A percentile compares a stretch with the other conserved stretches of the same genome.
phyloP scores from a whole-genome alignment of 2,329 filamentous ascomycete genomes.

The Aspergillus caelatus region DNA sequence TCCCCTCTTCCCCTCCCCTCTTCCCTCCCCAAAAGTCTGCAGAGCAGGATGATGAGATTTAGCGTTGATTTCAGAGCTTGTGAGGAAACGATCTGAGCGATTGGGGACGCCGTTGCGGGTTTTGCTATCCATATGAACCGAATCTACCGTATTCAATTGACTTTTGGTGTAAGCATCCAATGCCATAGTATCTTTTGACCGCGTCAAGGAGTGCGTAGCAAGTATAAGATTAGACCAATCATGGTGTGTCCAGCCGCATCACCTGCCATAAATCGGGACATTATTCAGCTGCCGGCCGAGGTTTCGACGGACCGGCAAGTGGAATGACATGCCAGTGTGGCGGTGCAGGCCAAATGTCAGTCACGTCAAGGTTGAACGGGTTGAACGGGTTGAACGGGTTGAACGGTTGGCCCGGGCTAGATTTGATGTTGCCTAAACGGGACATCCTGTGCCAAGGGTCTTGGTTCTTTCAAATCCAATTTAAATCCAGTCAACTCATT shows the following conservation, averaged over 20 bases:
- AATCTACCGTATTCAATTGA: neutral
- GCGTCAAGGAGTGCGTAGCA: too few relatives aligned
- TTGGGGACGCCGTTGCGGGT: conserved; percentile 2
- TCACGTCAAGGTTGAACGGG: neutral
- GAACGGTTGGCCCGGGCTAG: neutral
- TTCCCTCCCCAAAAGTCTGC: conserved; percentile 9
- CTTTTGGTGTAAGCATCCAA: neutral
- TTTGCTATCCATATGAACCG: neutral
- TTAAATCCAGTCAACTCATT: neutral
- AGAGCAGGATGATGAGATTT: conserved; percentile 15
- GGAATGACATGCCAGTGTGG: neutral
- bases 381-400: neutral
- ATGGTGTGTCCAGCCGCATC: neutral
- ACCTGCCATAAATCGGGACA: neutral
- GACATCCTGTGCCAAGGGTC: neutral
- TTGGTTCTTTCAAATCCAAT: neutral
- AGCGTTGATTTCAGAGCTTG: conserved; percentile 17
- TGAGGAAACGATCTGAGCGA: conserved; percentile 18
- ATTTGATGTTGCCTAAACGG: conserved; percentile 5
- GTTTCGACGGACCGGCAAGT: neutral
- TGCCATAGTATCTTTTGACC: too few relatives aligned
- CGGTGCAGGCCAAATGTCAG: neutral
- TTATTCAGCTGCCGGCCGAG: neutral
- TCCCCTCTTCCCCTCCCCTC: neutral
- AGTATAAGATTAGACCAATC: too few relatives aligned